Evolutionary conservation across 495 filamentous ascomycete genomes (phyloP).

Genomic region (Aspergillus homomorphus): DNA sequence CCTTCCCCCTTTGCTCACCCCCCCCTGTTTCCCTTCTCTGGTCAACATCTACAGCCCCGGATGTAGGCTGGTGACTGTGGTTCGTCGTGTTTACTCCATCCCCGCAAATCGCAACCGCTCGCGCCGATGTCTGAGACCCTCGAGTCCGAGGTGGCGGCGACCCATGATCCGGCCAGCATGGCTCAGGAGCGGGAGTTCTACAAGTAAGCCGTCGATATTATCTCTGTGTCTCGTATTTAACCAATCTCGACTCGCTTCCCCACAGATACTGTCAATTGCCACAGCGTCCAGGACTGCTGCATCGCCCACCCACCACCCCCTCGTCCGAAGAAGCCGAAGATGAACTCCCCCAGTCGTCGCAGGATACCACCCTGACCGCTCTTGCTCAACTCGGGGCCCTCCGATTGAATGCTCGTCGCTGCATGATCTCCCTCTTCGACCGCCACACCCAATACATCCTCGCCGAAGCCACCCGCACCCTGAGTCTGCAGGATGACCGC

Average conservation of each 20-base stretch:
- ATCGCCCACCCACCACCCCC: constrained; percentile 11
- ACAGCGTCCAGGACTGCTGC: constrained; percentile 13
- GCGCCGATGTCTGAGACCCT: background rate
- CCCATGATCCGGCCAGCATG: constrained; percentile 2
- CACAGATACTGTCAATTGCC: constrained; percentile 23
- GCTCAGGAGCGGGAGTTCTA: constrained; percentile 27
- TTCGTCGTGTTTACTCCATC: background rate
- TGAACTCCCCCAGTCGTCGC: constrained; percentile 23
- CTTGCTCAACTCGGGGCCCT: constrained; percentile 59
- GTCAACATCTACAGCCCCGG: background rate
- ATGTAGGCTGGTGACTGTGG: background rate
- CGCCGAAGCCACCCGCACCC: constrained; percentile 57
- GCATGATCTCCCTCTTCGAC: constrained; percentile 57
- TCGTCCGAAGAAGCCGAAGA: constrained; percentile 8
- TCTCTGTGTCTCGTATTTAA: background rate
- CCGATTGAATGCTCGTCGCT: constrained; percentile 49
- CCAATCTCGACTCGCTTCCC: background rate
- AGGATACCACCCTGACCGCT: constrained; percentile 56
- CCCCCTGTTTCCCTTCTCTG: background rate
- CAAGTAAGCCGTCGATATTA: constrained; percentile 14
- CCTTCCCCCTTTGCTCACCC: background rate
- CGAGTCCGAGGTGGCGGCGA: background rate
- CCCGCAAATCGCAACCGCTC: background rate
- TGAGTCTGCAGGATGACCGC: constrained; percentile 41
- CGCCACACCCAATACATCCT: constrained; percentile 53